Base-by-base conservation (phyloP, 2,329 filamentous ascomycete genomes). In the Chaetomium globosum region DNA sequence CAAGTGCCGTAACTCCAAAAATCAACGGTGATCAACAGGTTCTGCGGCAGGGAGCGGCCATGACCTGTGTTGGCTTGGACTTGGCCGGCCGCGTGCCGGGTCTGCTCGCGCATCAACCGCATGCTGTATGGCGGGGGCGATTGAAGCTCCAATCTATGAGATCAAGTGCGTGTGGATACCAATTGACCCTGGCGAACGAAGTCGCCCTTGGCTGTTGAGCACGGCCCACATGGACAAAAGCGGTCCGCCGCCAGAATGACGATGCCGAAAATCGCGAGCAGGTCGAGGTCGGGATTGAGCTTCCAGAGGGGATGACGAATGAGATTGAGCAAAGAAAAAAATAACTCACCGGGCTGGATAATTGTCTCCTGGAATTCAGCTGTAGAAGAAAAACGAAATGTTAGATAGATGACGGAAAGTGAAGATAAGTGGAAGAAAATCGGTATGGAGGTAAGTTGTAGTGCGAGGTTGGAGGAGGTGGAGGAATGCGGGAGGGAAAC, bases 361-460 rank as follows among this genome's bases (percentile, higher is more conserved):
- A 70, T 79, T 87, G 74, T 87, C 84, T 77, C 82, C 82, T 73
- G 83, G 81, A 73, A n/a, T n/a, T 87, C 85, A 76, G 85, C 85
- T 87, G 77, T 73, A 77, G 70, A 76, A n/a, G n/a, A 68, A 69
- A 71, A 73, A 69, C 62, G 48, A 65, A 68, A 72, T 60, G 79
- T 81, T 79, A 83, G 79, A 80, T n/a, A 30, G 36, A 46, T 21
- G 4, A 26, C 21, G 2, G 43, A 56, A 56, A 53, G 56, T 28
- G 23, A 63, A 52, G 53, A 69, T n/a, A 57, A 67, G 69, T 66
- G 61, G 66, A 66, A 71, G 69, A 70, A 67, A 69, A 65, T 69
- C 68, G 67, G 68, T 66, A 68, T 67, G 60, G 65, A 66, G 64
- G 70, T 66, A 52, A 62, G 65, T 55, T 55, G 55, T 54, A 28